phyloP scores from a whole-genome alignment of 1,284 basidiomycete genomes.

The Stygiomarasmius scandens region DNA sequence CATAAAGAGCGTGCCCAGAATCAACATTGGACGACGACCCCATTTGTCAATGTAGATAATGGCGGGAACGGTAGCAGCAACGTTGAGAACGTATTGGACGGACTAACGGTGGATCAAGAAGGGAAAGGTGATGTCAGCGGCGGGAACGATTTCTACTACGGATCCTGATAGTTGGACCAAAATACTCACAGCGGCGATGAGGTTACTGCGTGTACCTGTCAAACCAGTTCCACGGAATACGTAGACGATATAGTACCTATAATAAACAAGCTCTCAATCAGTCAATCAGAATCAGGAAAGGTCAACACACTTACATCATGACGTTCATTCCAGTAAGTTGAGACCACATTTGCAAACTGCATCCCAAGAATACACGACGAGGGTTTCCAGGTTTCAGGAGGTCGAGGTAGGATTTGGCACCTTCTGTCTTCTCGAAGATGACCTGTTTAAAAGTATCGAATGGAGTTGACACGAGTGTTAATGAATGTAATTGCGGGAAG shows the following conservation, averaged over 20 bases:
- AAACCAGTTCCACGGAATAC: slow-evolving; percentile 79
- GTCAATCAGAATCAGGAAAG: neutral
- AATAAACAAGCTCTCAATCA: neutral
- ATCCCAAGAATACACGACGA: slow-evolving; percentile 61
- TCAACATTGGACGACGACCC: slow-evolving; percentile 78
- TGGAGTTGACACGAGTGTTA: too few relatives aligned
- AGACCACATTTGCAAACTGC: slow-evolving; percentile 65
- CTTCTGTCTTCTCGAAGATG: slow-evolving; percentile 67
- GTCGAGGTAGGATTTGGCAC: slow-evolving; percentile 72
- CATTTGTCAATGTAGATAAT: slow-evolving; percentile 79
- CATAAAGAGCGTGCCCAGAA: slow-evolving; percentile 68
- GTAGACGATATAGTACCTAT: slow-evolving; percentile 74
- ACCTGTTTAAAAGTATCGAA: slow-evolving; percentile 23
- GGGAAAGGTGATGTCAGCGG: neutral
- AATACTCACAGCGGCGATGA: slow-evolving; percentile 60
- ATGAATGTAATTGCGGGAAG: too few relatives aligned
- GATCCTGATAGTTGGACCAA: too few relatives aligned
- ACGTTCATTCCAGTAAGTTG: slow-evolving; percentile 66
- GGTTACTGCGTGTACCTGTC: slow-evolving; percentile 66
- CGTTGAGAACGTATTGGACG: slow-evolving; percentile 79
- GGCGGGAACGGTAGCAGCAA: slow-evolving; percentile 68
- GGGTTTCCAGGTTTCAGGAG: slow-evolving; percentile 61
- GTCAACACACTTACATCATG: slow-evolving; percentile 61
- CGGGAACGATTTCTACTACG: too few relatives aligned
- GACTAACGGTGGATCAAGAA: slow-evolving; percentile 35